Conservation (phyloP, 345 rosid genomes). For the Eutrema yunnanense region DNA sequence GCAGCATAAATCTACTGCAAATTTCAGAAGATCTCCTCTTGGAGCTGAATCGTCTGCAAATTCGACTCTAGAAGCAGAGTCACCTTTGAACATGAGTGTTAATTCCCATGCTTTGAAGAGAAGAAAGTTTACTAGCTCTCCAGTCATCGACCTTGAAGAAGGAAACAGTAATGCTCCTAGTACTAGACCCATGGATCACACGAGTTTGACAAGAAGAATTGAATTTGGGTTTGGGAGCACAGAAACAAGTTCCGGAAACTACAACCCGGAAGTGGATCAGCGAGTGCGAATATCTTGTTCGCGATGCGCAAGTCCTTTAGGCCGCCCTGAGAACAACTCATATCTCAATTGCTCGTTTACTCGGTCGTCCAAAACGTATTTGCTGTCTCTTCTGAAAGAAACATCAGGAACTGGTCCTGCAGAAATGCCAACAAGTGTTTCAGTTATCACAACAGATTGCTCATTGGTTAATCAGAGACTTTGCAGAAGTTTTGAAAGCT, state of each 20-base stretch:
- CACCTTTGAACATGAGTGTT: too few relatives aligned
- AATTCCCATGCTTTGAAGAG: too few relatives aligned
- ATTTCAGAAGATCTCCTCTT: slow-evolving; percentile 28
- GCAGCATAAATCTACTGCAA: slow-evolving; percentile 34
- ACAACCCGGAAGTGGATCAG: slow-evolving; percentile 38
- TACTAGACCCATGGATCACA: not conserved
- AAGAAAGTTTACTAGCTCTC: too few relatives aligned
- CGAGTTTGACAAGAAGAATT: slow-evolving; percentile 37
- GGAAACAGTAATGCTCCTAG: too few relatives aligned
- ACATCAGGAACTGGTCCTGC: slow-evolving; percentile 19
- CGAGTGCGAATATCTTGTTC: slow-evolving; percentile 51
- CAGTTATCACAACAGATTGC: slow-evolving; percentile 51
- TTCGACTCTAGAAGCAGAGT: too few relatives aligned
- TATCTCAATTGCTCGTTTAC: slow-evolving; percentile 42
- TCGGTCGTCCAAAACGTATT: slow-evolving; percentile 54
- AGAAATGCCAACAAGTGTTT: slow-evolving; percentile 36
- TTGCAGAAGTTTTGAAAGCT: slow-evolving; percentile 30
- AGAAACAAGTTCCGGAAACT: slow-evolving; percentile 27
- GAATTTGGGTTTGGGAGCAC: slow-evolving; percentile 44
- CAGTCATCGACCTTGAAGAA: too few relatives aligned
- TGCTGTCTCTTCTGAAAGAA: slow-evolving; percentile 46
- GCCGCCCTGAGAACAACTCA: slow-evolving; percentile 54
- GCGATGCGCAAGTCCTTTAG: slow-evolving; percentile 57
- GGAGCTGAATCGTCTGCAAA: slow-evolving; percentile 41
- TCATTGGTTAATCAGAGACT: slow-evolving; percentile 55